Percentiles rank a stretch among this genome's conserved stretches.
These are phyloP conservation scores for Barnettozyma pratensis DNA, from an alignment of 805 yeast genomes.

Conservation along the genomic window DNA sequence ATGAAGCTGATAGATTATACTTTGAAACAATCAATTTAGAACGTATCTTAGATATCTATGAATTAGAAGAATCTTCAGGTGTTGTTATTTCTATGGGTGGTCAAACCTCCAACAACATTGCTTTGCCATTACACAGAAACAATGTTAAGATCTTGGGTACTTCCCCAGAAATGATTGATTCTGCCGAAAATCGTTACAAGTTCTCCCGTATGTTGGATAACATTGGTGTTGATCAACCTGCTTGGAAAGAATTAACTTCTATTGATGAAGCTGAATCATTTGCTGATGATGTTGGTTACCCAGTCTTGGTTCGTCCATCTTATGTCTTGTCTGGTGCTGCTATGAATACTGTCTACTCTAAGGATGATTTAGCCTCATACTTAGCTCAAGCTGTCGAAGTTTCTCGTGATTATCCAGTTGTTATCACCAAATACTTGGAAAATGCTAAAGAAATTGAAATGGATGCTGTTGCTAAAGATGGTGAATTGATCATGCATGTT, in stretches of 20 bases:
- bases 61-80: conserved; percentile 84
- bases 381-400: conserved; percentile 94
- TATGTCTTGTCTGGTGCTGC: conserved; percentile 98
- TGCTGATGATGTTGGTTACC: conserved; percentile 87
- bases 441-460: conserved; percentile 97
- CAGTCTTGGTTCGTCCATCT: conserved; percentile 96
- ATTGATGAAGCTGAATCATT: conserved; percentile 87
- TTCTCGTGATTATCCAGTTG: conserved; percentile 97
- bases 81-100: conserved; percentile 98
- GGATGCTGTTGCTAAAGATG: conserved; percentile 97
- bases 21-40: conserved; percentile 94
- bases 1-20: conserved; percentile 94
- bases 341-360: conserved; percentile 92
- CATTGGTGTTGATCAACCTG: conserved; percentile 97
- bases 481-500: conserved; percentile 93
- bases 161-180: conserved; percentile 96
- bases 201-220: conserved; percentile 95
- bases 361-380: conserved; percentile 81
- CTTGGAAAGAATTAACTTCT: conserved; percentile 96
- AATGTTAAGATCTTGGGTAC: conserved; percentile 95
- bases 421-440: conserved; percentile 93
- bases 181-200: conserved; percentile 97
- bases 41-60: conserved; percentile 91
- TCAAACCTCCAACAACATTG: conserved; percentile 96
- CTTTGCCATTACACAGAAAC: conserved; percentile 86